Evolutionary conservation across 1,284 basidiomycete species (phyloP), one percentile per base, ranked within the genome.

Genomic region (Pascua sp.): DNA sequence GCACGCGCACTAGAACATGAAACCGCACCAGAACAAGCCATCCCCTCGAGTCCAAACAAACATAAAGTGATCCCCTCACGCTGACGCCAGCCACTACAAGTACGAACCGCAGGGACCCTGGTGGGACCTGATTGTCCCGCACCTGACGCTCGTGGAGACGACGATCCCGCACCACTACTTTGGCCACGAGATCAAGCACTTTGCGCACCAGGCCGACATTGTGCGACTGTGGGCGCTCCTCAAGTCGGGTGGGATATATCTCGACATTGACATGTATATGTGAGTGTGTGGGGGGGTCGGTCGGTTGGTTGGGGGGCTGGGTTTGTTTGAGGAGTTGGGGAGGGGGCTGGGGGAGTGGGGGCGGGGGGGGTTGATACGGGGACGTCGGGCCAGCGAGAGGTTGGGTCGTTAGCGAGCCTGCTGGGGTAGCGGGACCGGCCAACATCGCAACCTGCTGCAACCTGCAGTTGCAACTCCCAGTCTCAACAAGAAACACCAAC

Each of bases 231-330:
- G 71, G 46, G 71, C 70, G 39, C 68, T 78, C 62, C 67, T 74
- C 54, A 59, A 68, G 51, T 67, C 69, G 5, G 80, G 80, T 5
- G 80, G 80, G 10, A 77, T 81, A 18, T 81, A 81, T 58, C 70
- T 81, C 15, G 80, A 81, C 57, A 76, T 79, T n/a, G 80, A 81
- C 61, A 68, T 73, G 54, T 78, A 66, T 58, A 66, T 76, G 76
- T 77, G 55, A 61, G 58, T 51, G 18, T 2, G 43, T 45, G 12
- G n/a, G n/a, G n/a, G n/a, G n/a, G n/a, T n/a, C n/a, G n/a, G n/a
- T n/a, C n/a, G n/a, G n/a, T n/a, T n/a, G n/a, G n/a, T n/a, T n/a
- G n/a, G n/a, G n/a, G n/a, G n/a, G n/a, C n/a, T 40, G 8, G 3
- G 24, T 32, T 3, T 32, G 24, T 32, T 32, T 36, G 13, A n/a